phyloP scores from a whole-genome alignment of 805 yeast genomes.

The Candida sakaeoensis region DNA sequence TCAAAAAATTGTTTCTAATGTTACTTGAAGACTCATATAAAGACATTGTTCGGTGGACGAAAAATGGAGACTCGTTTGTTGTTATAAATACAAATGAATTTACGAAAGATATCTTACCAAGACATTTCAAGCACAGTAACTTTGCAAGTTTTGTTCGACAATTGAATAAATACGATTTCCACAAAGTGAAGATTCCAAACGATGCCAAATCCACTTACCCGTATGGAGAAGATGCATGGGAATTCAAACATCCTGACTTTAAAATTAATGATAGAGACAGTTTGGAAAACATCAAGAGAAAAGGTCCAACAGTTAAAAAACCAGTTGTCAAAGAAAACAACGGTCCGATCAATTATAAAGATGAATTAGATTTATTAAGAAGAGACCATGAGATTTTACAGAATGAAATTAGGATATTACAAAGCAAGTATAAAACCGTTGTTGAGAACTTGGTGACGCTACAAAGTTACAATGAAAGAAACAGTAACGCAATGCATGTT shows the following conservation, averaged over 20 bases:
- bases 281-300: slow-evolving; percentile 82
- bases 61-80: slow-evolving; percentile 79
- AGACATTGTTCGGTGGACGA: slow-evolving; percentile 81
- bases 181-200: slow-evolving; percentile 76
- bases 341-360: slow-evolving; percentile 16
- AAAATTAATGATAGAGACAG: slow-evolving; percentile 70
- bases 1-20: slow-evolving; percentile 77
- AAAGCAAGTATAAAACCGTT: slow-evolving; percentile 60
- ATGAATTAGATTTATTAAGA: slow-evolving; percentile 30
- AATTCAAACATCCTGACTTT: slow-evolving; percentile 89
- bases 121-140: slow-evolving; percentile 91
- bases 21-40: slow-evolving; percentile 75
- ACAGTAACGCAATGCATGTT: slow-evolving; percentile 47
- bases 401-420: slow-evolving; percentile 37
- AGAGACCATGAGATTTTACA: slow-evolving; percentile 29
- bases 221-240: slow-evolving; percentile 86
- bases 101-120: slow-evolving; percentile 83
- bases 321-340: background rate
- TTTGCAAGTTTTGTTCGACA: slow-evolving; percentile 96
- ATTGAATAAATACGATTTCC: slow-evolving; percentile 94
- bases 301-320: slow-evolving; percentile 61
- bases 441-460: slow-evolving; percentile 58
- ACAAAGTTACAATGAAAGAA: slow-evolving; percentile 55
- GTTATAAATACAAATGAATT: slow-evolving; percentile 88
- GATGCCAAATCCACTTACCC: slow-evolving; percentile 53